A percentile compares a stretch with the other conserved stretches of the same genome.
These are phyloP conservation scores for Calonectria pauciramosa DNA, from an alignment of 2,329 filamentous ascomycete genomes.

Conservation along the genomic window DNA sequence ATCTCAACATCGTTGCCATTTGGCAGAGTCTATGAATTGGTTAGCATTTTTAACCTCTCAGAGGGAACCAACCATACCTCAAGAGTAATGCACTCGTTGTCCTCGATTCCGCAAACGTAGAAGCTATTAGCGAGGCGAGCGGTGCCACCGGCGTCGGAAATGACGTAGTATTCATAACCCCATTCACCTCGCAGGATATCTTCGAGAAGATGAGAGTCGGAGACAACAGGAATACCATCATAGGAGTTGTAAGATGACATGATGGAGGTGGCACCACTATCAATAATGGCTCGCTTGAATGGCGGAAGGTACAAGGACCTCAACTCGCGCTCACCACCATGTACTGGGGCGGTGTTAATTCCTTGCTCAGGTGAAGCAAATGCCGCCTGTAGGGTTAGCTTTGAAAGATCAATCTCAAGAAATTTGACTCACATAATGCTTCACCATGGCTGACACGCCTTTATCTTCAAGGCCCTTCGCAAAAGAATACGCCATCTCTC, in stretches of 20 bases:
- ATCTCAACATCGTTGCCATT: slow-evolving; percentile 82
- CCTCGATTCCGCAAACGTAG: slow-evolving; percentile 71
- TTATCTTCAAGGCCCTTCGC: slow-evolving; percentile 72
- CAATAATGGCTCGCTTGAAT: slow-evolving; percentile 79
- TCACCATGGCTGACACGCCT: slow-evolving; percentile 79
- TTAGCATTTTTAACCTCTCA: not conserved
- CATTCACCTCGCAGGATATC: slow-evolving; percentile 79
- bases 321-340: slow-evolving; percentile 67
- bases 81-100: slow-evolving; percentile 75
- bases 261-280: slow-evolving; percentile 75
- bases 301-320: slow-evolving; percentile 69
- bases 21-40: slow-evolving; percentile 63
- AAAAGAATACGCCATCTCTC: slow-evolving; percentile 74
- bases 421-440: slow-evolving; percentile 72
- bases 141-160: slow-evolving; percentile 76
- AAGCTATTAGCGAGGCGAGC: slow-evolving; percentile 76
- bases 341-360: slow-evolving; percentile 74
- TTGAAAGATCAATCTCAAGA: not conserved
- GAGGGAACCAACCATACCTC: slow-evolving; percentile 53
- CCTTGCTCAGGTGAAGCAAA: slow-evolving; percentile 80
- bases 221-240: slow-evolving; percentile 77
- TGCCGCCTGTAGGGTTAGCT: slow-evolving; percentile 58
- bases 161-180: slow-evolving; percentile 79
- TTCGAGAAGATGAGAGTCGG: slow-evolving; percentile 75
- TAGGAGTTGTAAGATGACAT: slow-evolving; percentile 85